Conservation (phyloP, 2,329 filamentous ascomycete genomes). For the Didymella exigua region DNA sequence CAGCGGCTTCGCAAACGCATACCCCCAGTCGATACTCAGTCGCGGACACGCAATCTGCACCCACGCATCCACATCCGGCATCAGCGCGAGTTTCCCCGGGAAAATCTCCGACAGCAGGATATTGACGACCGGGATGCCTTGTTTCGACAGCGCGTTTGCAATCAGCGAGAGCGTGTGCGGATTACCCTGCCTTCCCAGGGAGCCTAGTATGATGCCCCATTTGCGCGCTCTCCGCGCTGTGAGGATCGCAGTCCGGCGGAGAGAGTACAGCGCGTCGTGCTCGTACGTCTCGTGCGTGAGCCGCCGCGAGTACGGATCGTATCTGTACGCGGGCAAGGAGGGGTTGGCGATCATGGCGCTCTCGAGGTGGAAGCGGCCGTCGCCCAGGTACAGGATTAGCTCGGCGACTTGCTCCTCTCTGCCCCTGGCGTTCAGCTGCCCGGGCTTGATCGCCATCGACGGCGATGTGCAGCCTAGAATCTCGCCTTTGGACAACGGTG, state of each 20-base stretch:
- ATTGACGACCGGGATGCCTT: constrained; percentile 81
- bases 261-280: constrained; percentile 84
- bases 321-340: constrained; percentile 84
- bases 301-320: constrained; percentile 93
- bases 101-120: constrained; percentile 93
- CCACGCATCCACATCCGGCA: constrained; percentile 95
- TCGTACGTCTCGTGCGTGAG: constrained; percentile 91
- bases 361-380: constrained; percentile 94
- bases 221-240: constrained; percentile 78
- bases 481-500: constrained; percentile 90
- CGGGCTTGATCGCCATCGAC: constrained; percentile 43
- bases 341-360: constrained; percentile 99
- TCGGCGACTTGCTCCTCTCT: constrained; percentile 59
- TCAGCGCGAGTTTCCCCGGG: constrained; percentile 90
- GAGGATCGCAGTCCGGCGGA: constrained; percentile 77
- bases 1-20: constrained; percentile 87
- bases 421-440: constrained; percentile 53
- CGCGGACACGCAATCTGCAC: constrained; percentile 97
- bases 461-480: constrained; percentile 98
- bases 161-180: constrained; percentile 89
- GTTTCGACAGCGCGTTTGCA: constrained; percentile 72
- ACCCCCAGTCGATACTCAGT: constrained; percentile 98
- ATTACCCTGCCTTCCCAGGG: constrained; percentile 92
- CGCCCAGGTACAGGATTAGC: constrained; percentile 84
- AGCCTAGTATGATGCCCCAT: constrained; percentile 94